Base-by-base conservation (phyloP, 805 yeast genomes). In the Ogataea degrootiae region DNA sequence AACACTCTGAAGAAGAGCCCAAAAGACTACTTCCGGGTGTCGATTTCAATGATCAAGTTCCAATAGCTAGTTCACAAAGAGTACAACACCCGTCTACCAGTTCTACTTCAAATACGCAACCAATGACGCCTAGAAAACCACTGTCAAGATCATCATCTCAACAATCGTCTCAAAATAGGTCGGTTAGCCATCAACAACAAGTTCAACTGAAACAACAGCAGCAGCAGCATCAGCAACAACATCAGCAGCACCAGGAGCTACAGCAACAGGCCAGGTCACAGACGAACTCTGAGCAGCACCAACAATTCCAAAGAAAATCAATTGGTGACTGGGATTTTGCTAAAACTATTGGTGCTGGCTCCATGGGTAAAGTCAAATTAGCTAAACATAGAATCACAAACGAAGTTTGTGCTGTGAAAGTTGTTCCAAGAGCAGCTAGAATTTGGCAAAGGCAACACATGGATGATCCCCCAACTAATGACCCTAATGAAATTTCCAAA, bases 281-380 rank as follows among this genome's bases (percentile, higher is more conserved):
- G 19, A 41, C 37, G 14, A 42, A 7, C 9, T 53, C 50, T 34
- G 46, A 42, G 34, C 51, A 46, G 17, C 59, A 53, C 22, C 73
- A 72, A 53, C 82, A 77, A 56, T 86, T 87, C 57, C 92, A 90
- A 64, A 80, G 98, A 54, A 85, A 85, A 49, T 77, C 96, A 5
- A 85, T 92, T 46, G 99, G 98, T 14, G 97, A 94, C 55, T 92
- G 99, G 99, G 96, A 88, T 57, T 91, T 92, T 58, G 76, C 87
- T 48, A 89, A 89, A 67, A 90, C 97, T 2, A 87, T 94, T 41
- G 99, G 99, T 39, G 96, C 98, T 2, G 99, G 99, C 3, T 89
- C 97, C 0, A 94, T 94, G 99, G 99, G 99, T 49, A 95, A 92
- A 66, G 99, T 94, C 43, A 94, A 94, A 69, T 73, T 94, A 37